Percentiles rank a stretch among this genome's conserved stretches.
These are phyloP conservation scores for Ceratobasidium sp. DNA, from an alignment of 1,284 basidiomycete species.

Conservation along the genomic window DNA sequence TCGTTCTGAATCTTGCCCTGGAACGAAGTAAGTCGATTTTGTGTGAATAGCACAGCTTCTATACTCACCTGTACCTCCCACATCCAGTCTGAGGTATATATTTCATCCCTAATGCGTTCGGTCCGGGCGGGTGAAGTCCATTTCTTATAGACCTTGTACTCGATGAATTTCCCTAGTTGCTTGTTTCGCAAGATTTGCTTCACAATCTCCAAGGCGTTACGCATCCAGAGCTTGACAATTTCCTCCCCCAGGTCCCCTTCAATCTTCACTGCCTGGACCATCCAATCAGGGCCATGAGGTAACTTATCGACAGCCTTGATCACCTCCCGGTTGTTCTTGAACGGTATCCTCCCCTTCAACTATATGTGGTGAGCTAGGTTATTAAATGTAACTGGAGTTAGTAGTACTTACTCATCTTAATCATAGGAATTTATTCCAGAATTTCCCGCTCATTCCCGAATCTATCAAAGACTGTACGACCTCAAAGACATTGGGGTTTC, in stretches of 20 bases:
- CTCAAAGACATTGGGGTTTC: not conserved
- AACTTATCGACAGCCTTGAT: conserved; percentile 13
- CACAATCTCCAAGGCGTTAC: conserved; percentile 55
- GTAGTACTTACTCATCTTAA: conserved; percentile 1
- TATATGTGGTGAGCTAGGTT: not conserved
- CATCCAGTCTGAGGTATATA: conserved; percentile 34
- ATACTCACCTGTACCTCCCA: conserved; percentile 42
- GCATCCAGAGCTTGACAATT: conserved; percentile 54
- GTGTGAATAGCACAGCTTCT: not conserved
- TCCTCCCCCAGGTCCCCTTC: conserved; percentile 47
- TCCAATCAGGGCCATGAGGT: conserved; percentile 6
- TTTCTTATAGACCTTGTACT: not conserved
- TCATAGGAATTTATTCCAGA: not conserved
- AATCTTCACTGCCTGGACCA: conserved; percentile 37
- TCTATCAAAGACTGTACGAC: conserved; percentile 1
- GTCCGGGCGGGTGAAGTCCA: not conserved
- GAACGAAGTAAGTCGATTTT: no score
- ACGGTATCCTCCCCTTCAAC: not conserved
- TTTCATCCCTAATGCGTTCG: conserved; percentile 22
- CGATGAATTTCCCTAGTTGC: conserved; percentile 6
- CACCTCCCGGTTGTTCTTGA: conserved; percentile 3
- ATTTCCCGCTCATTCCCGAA: conserved; percentile 3
- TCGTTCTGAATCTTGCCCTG: not conserved
- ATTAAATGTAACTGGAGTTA: not conserved
- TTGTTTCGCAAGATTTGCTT: conserved; percentile 52